Percentiles rank a stretch among this genome's conserved stretches.
Conservation (phyloP, 192 early-diverging fungal genomes). For the Coemansia sp. region DNA sequence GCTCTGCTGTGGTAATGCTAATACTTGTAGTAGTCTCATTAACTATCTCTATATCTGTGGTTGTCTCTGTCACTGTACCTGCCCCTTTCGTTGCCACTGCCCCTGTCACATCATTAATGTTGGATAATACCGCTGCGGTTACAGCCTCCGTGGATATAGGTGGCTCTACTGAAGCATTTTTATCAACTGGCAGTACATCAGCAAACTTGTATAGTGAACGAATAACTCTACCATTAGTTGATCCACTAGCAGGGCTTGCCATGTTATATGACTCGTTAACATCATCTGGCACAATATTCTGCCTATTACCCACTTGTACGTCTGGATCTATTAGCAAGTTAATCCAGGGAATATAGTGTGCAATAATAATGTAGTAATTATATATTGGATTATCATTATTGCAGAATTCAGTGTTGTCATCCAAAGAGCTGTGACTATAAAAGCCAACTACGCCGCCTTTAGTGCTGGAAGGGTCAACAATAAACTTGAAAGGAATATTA, state of each 20-base stretch:
- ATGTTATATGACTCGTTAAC: background rate
- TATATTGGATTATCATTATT: background rate
- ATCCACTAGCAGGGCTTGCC: background rate
- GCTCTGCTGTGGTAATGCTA: background rate
- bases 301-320: background rate
- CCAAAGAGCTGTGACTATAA: conserved; percentile 23
- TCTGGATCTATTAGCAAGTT: background rate
- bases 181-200: background rate
- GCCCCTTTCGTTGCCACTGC: no score
- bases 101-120: no score
- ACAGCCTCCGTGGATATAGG: no score
- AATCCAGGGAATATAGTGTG: conserved; percentile 33
- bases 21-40: background rate
- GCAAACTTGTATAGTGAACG: background rate
- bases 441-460: conserved; percentile 12
- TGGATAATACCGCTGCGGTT: no score
- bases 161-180: no score
- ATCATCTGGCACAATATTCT: background rate
- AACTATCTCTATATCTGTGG: background rate
- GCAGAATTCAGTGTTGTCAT: conserved; percentile 11
- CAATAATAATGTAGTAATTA: conserved; percentile 27
- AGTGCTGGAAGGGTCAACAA: conserved; percentile 1
- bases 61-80: background rate
- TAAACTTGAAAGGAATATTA: conserved; percentile 15
- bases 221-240: background rate